Percentiles rank a stretch among this genome's conserved stretches.
Evolutionary conservation across 371 early-diverging fungal genomes (phyloP).

Genomic region (Zopfochytrium polystomum): DNA sequence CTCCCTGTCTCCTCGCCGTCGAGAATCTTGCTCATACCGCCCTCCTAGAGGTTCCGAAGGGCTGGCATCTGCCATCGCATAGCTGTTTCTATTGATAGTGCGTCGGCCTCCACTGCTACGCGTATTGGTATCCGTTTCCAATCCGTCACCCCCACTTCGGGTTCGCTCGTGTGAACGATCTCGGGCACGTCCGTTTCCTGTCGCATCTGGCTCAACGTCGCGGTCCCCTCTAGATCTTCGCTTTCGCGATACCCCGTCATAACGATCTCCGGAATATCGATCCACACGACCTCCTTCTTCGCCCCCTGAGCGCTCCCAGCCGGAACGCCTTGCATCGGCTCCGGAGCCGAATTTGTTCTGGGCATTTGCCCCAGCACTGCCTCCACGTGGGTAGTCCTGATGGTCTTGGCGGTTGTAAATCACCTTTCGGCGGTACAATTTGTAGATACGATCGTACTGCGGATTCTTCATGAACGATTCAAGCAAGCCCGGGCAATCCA

Average conservation of each 20-base stretch:
- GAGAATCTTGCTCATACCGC: no score
- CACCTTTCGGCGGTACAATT: slow-evolving; percentile 10
- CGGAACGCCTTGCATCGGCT: background rate
- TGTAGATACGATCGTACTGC: slow-evolving; percentile 10
- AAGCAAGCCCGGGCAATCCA: slow-evolving; percentile 17
- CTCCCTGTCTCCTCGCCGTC: no score
- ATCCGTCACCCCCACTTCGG: background rate
- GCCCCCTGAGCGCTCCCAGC: background rate
- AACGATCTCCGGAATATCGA: background rate
- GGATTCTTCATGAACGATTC: slow-evolving; percentile 10
- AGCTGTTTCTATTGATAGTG: no score
- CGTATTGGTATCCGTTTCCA: no score
- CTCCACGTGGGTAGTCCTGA: slow-evolving; percentile 4
- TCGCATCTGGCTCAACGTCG: background rate
- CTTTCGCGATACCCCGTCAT: background rate
- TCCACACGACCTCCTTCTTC: background rate
- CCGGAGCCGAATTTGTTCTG: background rate
- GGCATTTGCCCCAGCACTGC: background rate
- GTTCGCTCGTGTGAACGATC: background rate
- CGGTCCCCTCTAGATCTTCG: background rate
- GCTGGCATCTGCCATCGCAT: no score
- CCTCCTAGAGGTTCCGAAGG: no score
- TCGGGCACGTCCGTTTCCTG: slow-evolving; percentile 6
- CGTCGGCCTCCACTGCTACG: no score
- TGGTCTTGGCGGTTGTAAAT: slow-evolving; percentile 22